Base-by-base conservation (phyloP, 164 flowering plant species). In the Berberis vulgaris region DNA sequence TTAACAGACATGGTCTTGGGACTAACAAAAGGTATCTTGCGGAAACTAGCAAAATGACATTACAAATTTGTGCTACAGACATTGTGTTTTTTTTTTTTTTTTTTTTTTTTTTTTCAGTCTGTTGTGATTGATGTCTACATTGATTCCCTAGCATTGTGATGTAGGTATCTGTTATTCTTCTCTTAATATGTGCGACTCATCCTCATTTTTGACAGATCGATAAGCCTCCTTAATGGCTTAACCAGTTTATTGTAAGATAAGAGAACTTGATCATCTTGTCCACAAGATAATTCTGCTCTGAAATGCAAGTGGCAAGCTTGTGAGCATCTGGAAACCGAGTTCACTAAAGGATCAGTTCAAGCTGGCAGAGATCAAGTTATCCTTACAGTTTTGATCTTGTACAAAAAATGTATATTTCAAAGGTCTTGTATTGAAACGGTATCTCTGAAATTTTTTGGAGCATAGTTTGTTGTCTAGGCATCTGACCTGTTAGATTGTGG, bases 171-270 rank as follows among this genome's bases (percentile, higher is more conserved):
- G 49, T 8, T 5, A 46, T 46, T 46, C 49, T 5, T 46, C 49
- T 46, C 49, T 5, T 46, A 46, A 46, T 5, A 46, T 46, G 49
- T 46, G 49, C 1, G 6, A 2, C 47, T 6, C 13, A 3, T 10
- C 49, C 65, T 41, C 13, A 43, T 7, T 63, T 26, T 41, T 62
- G 41, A 65, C 76, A 72, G 76, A 43, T 75, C 62, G 59, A 55
- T 50, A 47, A 53, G 46, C 65, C 65, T 46, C 76, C 26, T 26
- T 26, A 41, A 26, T 26, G 26, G 26, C 26, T 59, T 74, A 64
- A 45, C 68, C 43, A 45, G 59, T 49, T 47, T 62, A 54, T 57
- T 60, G 52, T 72, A 69, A 70, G 62, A 59, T 54, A 57, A 62
- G 49, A 56, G 45, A 13, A 50, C 58, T 2, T 46, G 38, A 13